Conservation (phyloP, 495 filamentous ascomycete genomes). For the Neurospora tetrasperma region DNA sequence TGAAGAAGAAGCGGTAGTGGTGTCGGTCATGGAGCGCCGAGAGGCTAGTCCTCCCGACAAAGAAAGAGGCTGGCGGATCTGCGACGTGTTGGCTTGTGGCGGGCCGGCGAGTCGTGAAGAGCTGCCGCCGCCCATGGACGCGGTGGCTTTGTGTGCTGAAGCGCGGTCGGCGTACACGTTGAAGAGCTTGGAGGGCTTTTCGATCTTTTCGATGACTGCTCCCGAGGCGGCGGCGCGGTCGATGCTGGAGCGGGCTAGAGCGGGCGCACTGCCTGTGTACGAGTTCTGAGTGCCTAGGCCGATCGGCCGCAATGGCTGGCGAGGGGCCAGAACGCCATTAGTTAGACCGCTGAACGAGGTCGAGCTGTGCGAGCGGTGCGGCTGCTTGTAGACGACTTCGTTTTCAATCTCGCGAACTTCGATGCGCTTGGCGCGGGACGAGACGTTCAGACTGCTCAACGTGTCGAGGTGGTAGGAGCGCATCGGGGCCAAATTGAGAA, state of each 20-base stretch:
- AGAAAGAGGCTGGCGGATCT: slow-evolving; percentile 17
- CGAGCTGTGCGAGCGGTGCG: slow-evolving; percentile 30
- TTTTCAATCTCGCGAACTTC: slow-evolving; percentile 93
- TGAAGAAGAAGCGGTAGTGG: background rate
- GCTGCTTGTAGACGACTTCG: slow-evolving; percentile 72
- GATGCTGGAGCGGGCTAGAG: slow-evolving; percentile 33
- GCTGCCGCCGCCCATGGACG: slow-evolving; percentile 4
- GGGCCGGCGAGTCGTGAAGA: slow-evolving; percentile 7
- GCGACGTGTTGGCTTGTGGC: slow-evolving; percentile 23
- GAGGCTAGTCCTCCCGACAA: background rate
- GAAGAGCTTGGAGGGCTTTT: slow-evolving; percentile 76
- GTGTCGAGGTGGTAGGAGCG: slow-evolving; percentile 78
- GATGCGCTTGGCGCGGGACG: slow-evolving; percentile 92
- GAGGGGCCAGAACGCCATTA: slow-evolving; percentile 39
- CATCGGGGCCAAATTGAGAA: slow-evolving; percentile 81
- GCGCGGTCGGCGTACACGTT: slow-evolving; percentile 68
- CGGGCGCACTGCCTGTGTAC: slow-evolving; percentile 30
- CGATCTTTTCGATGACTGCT: slow-evolving; percentile 39
- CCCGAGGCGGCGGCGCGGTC: slow-evolving; percentile 30
- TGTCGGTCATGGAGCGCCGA: background rate
- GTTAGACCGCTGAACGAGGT: slow-evolving; percentile 4
- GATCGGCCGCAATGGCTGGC: slow-evolving; percentile 71
- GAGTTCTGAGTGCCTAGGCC: slow-evolving; percentile 51
- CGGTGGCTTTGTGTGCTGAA: slow-evolving; percentile 26
- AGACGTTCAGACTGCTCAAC: slow-evolving; percentile 38